phyloP scores from a whole-genome alignment of 176 grass and related monocot genomes.

The Alopecurus myosuroides region DNA sequence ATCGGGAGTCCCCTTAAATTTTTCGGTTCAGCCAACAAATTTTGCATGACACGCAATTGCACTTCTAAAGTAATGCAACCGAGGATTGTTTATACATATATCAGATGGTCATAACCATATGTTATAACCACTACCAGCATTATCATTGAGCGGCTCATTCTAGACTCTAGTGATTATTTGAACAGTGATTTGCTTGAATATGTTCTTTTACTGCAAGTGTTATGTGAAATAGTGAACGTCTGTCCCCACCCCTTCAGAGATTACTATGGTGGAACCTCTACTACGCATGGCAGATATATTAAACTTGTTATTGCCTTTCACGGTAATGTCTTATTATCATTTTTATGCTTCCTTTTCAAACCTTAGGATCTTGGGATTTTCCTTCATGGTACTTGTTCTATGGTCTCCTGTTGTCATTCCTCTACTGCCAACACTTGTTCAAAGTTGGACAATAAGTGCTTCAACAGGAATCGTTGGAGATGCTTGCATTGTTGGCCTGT shows the following conservation, averaged over 20 bases:
- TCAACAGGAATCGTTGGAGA: conserved; percentile 67
- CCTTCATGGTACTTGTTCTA: conserved; percentile 74
- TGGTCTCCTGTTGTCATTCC: conserved; percentile 97
- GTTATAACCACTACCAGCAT: neutral
- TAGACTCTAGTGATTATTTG: neutral
- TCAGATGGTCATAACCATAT: neutral
- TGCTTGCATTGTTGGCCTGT: conserved; percentile 72
- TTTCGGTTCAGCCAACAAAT: neutral
- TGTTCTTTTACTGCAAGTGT: neutral
- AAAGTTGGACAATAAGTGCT: conserved; percentile 70
- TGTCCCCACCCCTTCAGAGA: neutral
- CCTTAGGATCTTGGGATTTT: conserved; percentile 75
- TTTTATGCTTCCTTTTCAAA: neutral
- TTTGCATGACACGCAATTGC: neutral
- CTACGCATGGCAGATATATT: neutral
- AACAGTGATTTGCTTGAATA: neutral
- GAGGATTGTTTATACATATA: neutral
- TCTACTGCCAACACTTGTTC: conserved; percentile 76
- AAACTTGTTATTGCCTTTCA: neutral
- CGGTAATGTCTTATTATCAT: neutral
- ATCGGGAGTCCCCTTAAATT: neutral
- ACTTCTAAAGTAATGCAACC: conserved; percentile 8
- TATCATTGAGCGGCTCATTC: neutral
- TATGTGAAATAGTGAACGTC: neutral
- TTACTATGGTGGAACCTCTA: neutral